These are phyloP conservation scores for Pseudopyrenochaeta lycopersici DNA, from an alignment of 2,329 filamentous ascomycete species.

Conservation along the genomic window DNA sequence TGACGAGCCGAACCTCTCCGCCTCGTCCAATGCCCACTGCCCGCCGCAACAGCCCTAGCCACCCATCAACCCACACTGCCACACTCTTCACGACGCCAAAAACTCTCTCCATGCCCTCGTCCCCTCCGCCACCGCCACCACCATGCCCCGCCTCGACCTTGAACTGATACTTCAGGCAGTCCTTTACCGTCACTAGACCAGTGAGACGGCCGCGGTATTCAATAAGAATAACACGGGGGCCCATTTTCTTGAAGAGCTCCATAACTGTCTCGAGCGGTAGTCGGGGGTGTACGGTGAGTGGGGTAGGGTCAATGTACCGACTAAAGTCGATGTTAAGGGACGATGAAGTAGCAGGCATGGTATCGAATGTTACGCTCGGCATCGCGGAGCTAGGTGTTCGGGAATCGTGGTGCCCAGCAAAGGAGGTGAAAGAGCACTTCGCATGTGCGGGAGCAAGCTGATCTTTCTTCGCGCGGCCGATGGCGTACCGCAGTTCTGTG, in stretches of 20 bases:
- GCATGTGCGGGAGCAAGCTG: constrained; percentile 67
- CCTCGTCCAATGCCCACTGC: constrained; percentile 22
- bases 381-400: constrained; percentile 40
- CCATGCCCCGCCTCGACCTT: constrained; percentile 89
- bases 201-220: constrained; percentile 86
- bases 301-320: constrained; percentile 87
- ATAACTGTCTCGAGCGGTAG: constrained; percentile 95
- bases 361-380: constrained; percentile 65
- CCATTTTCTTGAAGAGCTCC: constrained; percentile 98
- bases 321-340: constrained; percentile 77
- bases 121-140: constrained; percentile 47
- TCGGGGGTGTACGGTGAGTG: constrained; percentile 88
- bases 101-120: constrained; percentile 43
- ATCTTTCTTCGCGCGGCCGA: constrained; percentile 79
- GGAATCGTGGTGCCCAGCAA: constrained; percentile 12
- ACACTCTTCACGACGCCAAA: constrained; percentile 26
- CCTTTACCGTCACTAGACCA: constrained; percentile 93
- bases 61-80: constrained; percentile 29
- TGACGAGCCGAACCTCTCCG: constrained; percentile 36
- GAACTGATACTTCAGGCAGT: constrained; percentile 97
- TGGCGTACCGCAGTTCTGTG: constrained; percentile 89
- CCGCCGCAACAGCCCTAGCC: constrained; percentile 23
- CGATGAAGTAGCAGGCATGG: constrained; percentile 64
- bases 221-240: constrained; percentile 89
- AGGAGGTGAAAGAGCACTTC: constrained; percentile 75